These are phyloP conservation scores for Mallotus nudiflorus DNA, from an alignment of 345 rosid species.

Conservation along the genomic window DNA sequence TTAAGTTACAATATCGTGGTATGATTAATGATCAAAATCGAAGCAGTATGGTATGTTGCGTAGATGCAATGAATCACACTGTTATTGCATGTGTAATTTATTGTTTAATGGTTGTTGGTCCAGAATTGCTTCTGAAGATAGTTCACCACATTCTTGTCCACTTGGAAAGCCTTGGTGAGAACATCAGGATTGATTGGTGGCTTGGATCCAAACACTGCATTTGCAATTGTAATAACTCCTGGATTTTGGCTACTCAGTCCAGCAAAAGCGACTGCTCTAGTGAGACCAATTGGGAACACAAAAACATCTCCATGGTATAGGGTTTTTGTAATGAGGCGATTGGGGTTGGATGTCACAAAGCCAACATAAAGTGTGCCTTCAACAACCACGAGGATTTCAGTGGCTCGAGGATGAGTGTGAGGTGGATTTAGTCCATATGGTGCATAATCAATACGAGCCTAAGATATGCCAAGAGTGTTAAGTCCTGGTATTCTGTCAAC, in stretches of 20 bases:
- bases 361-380: conserved; percentile 3
- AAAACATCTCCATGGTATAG: background rate
- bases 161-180: no score
- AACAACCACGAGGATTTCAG: background rate
- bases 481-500: background rate
- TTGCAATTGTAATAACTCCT: conserved; percentile 2
- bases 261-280: conserved; percentile 1
- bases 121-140: conserved; percentile 2
- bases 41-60: no score
- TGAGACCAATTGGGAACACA: conserved; percentile 9
- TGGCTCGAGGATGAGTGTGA: background rate
- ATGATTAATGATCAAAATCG: no score
- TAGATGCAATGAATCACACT: no score
- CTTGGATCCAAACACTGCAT: conserved; percentile 2
- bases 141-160: background rate
- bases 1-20: no score
- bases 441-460: background rate
- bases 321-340: background rate
- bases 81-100: no score
- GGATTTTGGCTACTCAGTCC: conserved; percentile 14
- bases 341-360: background rate
- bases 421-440: background rate
- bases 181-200: background rate
- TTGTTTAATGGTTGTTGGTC: no score
- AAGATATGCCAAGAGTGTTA: background rate